Evolutionary conservation across 805 yeast species (phyloP).

Genomic region (Candida chauliodis): DNA sequence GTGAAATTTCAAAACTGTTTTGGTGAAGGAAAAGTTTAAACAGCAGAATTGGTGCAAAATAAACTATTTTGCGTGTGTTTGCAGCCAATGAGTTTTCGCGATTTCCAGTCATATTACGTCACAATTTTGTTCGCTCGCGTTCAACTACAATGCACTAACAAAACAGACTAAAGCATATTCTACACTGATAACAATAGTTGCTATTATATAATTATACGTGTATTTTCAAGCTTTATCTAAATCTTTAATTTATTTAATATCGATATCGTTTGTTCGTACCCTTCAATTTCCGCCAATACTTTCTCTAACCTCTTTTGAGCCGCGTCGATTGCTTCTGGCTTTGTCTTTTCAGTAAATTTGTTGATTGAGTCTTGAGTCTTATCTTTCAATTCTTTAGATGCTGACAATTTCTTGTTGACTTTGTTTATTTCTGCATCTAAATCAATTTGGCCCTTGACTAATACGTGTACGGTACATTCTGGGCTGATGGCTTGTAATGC

Average conservation of each 20-base stretch:
- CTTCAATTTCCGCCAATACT: slow-evolving; percentile 81
- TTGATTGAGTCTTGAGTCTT: slow-evolving; percentile 69
- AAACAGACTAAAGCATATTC: too few species aligned
- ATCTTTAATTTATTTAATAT: slow-evolving; percentile 77
- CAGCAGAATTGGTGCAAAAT: too few species aligned
- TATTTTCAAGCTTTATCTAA: slow-evolving; percentile 14
- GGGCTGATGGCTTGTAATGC: slow-evolving; percentile 81
- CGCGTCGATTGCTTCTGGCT: slow-evolving; percentile 72
- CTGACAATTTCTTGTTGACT: slow-evolving; percentile 71
- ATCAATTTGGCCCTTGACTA: slow-evolving; percentile 93
- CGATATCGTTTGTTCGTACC: slow-evolving; percentile 79
- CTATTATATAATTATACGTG: not conserved
- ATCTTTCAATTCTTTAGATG: slow-evolving; percentile 54
- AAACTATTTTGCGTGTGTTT: too few species aligned
- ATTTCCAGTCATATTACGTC: too few species aligned
- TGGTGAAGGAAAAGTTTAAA: too few species aligned
- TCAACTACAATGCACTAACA: too few species aligned
- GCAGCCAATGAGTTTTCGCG: too few species aligned
- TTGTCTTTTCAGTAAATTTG: slow-evolving; percentile 86
- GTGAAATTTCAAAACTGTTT: too few species aligned
- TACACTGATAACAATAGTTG: not conserved
- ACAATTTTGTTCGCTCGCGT: too few species aligned
- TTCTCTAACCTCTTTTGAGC: slow-evolving; percentile 67
- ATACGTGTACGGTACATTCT: slow-evolving; percentile 77
- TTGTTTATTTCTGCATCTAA: slow-evolving; percentile 86